Conservation (phyloP, 805 yeast species). For the Zygosaccharomyces bisporus region DNA sequence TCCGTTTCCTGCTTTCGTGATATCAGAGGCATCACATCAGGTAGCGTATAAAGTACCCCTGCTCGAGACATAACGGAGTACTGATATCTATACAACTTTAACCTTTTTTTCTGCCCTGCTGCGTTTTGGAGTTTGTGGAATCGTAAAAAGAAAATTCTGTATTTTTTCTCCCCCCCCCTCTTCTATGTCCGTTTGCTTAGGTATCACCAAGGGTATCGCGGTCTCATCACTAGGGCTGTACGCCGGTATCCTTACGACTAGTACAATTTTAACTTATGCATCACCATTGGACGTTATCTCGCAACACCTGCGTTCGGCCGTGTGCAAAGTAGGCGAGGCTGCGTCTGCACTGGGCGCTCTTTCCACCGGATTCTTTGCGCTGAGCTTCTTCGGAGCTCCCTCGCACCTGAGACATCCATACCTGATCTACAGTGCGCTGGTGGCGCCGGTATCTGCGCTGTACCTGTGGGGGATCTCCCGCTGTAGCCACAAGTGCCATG, state of each 20-base stretch:
- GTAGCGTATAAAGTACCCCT: background rate
- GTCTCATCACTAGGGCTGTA: constrained; percentile 64
- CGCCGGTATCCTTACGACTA: constrained; percentile 43
- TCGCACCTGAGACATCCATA: constrained; percentile 64
- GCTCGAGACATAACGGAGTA: background rate
- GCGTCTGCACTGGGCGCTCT: constrained; percentile 42
- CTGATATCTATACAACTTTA: background rate
- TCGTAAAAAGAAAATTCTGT: background rate
- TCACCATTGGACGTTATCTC: constrained; percentile 20
- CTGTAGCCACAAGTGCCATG: constrained; percentile 13
- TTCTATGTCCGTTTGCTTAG: constrained; percentile 16
- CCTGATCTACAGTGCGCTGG: constrained; percentile 52
- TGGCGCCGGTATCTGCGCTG: constrained; percentile 21
- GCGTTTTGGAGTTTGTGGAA: background rate
- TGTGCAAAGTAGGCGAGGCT: constrained; percentile 23
- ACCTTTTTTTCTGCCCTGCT: background rate
- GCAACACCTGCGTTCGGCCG: constrained; percentile 20
- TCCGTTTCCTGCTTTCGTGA: too few species aligned
- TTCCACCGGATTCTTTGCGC: constrained; percentile 48
- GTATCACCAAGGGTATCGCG: constrained; percentile 58
- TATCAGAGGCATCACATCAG: background rate
- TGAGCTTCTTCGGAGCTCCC: constrained; percentile 56
- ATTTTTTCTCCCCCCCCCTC: background rate
- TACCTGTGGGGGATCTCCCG: constrained; percentile 21
- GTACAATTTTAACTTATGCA: constrained; percentile 36